Conservation (phyloP, 768 basidiomycete genomes). For the Chalciporus pseudorubinellus region DNA sequence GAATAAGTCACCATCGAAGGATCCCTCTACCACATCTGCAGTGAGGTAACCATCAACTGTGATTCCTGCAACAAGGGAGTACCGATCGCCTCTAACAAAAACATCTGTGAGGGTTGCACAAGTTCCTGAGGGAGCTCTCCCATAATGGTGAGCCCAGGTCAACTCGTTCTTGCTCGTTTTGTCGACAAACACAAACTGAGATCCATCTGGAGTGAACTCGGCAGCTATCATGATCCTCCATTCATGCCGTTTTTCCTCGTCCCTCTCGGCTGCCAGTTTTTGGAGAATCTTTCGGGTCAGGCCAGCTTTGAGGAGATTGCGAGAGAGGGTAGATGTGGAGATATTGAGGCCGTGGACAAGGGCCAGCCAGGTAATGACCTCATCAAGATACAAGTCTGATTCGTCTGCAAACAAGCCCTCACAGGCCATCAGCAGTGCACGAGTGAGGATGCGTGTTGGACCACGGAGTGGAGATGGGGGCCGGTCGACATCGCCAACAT, state of each 20-base stretch:
- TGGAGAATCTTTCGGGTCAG: slow-evolving; percentile 6
- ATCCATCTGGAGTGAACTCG: neutral
- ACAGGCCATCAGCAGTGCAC: neutral
- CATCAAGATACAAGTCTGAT: slow-evolving; percentile 11
- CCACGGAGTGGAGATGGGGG: neutral
- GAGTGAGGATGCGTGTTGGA: neutral
- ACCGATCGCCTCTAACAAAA: neutral
- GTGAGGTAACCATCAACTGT: neutral
- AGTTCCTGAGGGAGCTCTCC: neutral
- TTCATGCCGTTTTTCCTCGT: slow-evolving; percentile 10
- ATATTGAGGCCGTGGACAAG: neutral
- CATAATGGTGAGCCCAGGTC: neutral
- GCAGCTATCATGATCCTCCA: neutral
- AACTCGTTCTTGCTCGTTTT: slow-evolving; percentile 2
- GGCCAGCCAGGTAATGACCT: slow-evolving; percentile 1
- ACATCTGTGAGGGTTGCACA: neutral
- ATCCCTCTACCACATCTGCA: neutral
- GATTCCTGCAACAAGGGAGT: neutral
- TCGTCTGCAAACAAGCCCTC: slow-evolving; percentile 16
- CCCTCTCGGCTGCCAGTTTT: slow-evolving; percentile 24
- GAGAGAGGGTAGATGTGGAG: neutral
- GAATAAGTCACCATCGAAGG: neutral
- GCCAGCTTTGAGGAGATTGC: slow-evolving; percentile 6
- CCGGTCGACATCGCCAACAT: neutral
- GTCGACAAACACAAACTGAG: neutral